A percentile compares a stretch with the other conserved stretches of the same genome.
phyloP scores from a whole-genome alignment of 2,329 filamentous ascomycete genomes.

The Arthrobotrys pseudoclavata region DNA sequence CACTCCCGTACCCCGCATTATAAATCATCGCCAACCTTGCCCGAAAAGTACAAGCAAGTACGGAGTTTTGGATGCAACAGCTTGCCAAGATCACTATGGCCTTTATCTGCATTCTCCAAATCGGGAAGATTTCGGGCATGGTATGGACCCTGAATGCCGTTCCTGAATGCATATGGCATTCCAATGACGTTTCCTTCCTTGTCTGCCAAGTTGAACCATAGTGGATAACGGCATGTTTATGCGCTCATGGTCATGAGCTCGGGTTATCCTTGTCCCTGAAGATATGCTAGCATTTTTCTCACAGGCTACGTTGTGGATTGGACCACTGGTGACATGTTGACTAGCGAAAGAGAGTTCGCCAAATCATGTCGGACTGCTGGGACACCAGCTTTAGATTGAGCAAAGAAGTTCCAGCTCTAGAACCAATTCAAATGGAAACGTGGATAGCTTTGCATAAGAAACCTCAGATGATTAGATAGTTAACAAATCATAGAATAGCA shows the following conservation, averaged over 20 bases:
- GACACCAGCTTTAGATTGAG: too few relatives aligned
- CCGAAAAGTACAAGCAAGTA: background rate
- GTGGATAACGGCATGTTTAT: slow-evolving; percentile 3
- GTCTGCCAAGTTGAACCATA: background rate
- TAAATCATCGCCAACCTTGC: background rate
- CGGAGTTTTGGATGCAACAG: background rate
- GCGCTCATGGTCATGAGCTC: slow-evolving; percentile 7
- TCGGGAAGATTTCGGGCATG: background rate
- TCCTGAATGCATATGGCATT: slow-evolving; percentile 13
- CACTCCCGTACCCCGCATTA: slow-evolving; percentile 5
- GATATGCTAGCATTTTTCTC: background rate
- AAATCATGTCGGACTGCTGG: too few relatives aligned
- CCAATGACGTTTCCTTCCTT: background rate
- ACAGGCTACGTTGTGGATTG: too few relatives aligned
- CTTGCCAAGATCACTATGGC: background rate
- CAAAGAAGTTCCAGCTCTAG: too few relatives aligned
- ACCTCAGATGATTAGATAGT: too few relatives aligned
- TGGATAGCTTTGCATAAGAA: too few relatives aligned
- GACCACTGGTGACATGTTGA: too few relatives aligned
- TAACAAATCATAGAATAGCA: too few relatives aligned
- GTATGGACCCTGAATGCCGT: background rate
- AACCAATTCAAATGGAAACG: too few relatives aligned
- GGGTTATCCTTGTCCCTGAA: background rate
- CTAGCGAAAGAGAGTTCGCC: too few relatives aligned
- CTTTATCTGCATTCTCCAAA: background rate